A percentile compares a stretch with the other conserved stretches of the same genome.
phyloP scores from a whole-genome alignment of 106 monocot genomes.

The Platanthera zijinensis region DNA sequence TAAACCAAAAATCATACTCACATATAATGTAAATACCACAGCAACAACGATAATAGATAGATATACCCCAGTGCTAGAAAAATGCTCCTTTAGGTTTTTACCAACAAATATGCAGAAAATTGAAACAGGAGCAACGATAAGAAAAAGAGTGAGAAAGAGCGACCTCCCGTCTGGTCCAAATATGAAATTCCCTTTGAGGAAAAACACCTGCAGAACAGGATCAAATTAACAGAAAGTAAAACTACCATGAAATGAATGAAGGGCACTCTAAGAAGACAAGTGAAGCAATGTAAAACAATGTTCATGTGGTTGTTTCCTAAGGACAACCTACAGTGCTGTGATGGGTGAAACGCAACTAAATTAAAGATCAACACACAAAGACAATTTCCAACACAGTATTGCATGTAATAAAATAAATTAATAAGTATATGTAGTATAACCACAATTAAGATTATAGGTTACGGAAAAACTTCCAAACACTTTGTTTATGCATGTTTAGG shows the following conservation, averaged over 20 bases:
- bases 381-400: no score
- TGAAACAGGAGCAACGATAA: constrained; percentile 69
- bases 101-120: constrained; percentile 87
- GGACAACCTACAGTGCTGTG: no score
- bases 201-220: constrained; percentile 57
- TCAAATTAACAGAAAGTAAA: not conserved
- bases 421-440: no score
- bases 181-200: constrained; percentile 77
- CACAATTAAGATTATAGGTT: no score
- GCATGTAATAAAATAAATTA: no score
- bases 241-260: not conserved
- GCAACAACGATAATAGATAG: constrained; percentile 71
- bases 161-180: constrained; percentile 95
- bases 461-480: no score
- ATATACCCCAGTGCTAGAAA: constrained; percentile 61
- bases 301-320: no score
- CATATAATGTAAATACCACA: constrained; percentile 77
- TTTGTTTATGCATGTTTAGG: no score
- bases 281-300: not conserved
- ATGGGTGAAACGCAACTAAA: no score
- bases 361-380: no score
- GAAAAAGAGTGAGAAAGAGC: constrained; percentile 78
- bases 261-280: not conserved
- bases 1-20: constrained; percentile 33
- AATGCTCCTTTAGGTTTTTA: constrained; percentile 75